Evolutionary conservation across 192 early-diverging fungal genomes (phyloP).

Genomic region (Coemansia sp.): DNA sequence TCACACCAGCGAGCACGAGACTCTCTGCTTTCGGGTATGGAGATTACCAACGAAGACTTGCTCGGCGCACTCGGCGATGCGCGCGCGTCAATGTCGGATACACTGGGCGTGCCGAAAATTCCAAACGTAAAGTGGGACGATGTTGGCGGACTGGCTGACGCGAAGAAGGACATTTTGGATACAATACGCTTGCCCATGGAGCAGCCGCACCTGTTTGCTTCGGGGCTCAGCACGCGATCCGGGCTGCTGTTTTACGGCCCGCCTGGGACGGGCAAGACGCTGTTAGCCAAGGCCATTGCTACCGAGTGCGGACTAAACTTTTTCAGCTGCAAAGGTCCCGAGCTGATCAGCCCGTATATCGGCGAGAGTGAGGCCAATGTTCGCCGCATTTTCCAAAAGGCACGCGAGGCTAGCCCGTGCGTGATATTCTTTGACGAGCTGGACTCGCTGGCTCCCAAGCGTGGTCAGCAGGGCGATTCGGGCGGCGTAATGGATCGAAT

Average conservation of each 20-base stretch:
- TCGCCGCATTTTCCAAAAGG: slow-evolving; percentile 89
- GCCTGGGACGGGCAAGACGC: slow-evolving; percentile 97
- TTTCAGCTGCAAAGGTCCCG: slow-evolving; percentile 97
- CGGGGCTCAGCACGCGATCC: slow-evolving; percentile 90
- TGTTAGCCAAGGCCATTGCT: slow-evolving; percentile 98
- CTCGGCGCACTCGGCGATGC: slow-evolving; percentile 72
- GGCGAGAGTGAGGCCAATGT: slow-evolving; percentile 99
- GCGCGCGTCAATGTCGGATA: slow-evolving; percentile 79
- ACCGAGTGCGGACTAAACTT: slow-evolving; percentile 98
- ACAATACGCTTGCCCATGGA: slow-evolving; percentile 95
- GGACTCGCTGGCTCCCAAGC: slow-evolving; percentile 96
- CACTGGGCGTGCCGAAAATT: slow-evolving; percentile 96
- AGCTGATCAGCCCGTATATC: slow-evolving; percentile 98
- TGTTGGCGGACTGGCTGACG: slow-evolving; percentile 89
- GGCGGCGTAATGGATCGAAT: slow-evolving; percentile 99
- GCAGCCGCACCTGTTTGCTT: slow-evolving; percentile 92
- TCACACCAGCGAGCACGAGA: slow-evolving; percentile 42
- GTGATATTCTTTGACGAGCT: slow-evolving; percentile 99
- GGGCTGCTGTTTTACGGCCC: slow-evolving; percentile 95
- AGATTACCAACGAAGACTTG: slow-evolving; percentile 76
- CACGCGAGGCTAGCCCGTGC: slow-evolving; percentile 95
- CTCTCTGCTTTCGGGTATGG: slow-evolving; percentile 65
- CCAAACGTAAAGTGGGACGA: slow-evolving; percentile 98
- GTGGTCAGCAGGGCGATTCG: slow-evolving; percentile 96
- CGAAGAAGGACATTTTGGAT: slow-evolving; percentile 90